phyloP scores from a whole-genome alignment of 1,284 basidiomycete genomes.

The Ganoderma resinaceum region DNA sequence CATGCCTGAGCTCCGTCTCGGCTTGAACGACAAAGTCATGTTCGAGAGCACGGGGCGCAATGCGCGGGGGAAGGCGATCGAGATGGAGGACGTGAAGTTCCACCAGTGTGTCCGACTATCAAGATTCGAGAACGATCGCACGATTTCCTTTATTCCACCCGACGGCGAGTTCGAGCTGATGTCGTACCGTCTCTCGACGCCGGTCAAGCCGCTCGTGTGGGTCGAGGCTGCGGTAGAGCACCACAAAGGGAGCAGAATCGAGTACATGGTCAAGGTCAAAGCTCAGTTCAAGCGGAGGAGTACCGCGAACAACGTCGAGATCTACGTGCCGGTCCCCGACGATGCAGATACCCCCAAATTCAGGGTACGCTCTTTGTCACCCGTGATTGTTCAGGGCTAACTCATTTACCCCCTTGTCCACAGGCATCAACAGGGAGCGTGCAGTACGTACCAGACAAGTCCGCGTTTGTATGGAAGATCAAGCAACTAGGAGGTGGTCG shows the following conservation, averaged over 20 bases:
- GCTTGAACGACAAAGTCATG: constrained; percentile 99
- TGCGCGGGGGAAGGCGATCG: constrained; percentile 95
- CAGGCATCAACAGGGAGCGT: constrained; percentile 92
- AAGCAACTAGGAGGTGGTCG: constrained; percentile 93
- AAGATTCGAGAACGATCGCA: constrained; percentile 98
- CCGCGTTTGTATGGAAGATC: constrained; percentile 98
- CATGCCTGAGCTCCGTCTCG: constrained; percentile 97
- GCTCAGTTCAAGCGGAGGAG: constrained; percentile 98
- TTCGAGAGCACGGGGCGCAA: constrained; percentile 97
- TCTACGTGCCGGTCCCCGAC: constrained; percentile 97
- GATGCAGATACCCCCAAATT: constrained; percentile 99
- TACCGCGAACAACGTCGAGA: constrained; percentile 98
- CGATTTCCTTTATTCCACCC: constrained; percentile 98
- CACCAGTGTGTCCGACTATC: constrained; percentile 99
- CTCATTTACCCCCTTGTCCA: not conserved
- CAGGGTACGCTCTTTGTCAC: constrained; percentile 59
- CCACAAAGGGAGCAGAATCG: constrained; percentile 92
- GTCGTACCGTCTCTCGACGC: constrained; percentile 95
- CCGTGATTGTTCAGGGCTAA: not conserved
- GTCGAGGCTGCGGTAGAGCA: constrained; percentile 97
- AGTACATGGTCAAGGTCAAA: constrained; percentile 98
- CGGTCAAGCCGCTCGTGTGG: constrained; percentile 98
- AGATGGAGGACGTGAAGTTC: constrained; percentile 99
- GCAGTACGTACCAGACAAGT: constrained; percentile 95
- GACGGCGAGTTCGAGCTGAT: constrained; percentile 99